Evolutionary conservation across 2,329 filamentous ascomycete genomes (phyloP), one percentile per base, ranked within the genome.

Genomic region (Trichoderma arundinaceum): DNA sequence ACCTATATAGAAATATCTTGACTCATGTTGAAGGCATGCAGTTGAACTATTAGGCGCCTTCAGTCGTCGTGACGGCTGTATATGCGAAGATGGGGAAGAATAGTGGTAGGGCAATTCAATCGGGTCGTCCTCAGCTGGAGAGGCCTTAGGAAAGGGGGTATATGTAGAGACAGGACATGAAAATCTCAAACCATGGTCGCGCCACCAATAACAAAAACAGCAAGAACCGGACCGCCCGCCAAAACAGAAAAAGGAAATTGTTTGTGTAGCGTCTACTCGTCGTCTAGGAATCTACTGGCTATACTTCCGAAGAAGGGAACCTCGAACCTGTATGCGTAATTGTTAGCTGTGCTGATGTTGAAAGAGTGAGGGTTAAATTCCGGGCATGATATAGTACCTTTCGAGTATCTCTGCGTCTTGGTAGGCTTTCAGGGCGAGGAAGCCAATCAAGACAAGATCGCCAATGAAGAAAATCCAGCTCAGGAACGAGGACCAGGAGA

Each of bases 221-320:
- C 43, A n/a, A 51, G 28, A 63, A 22, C 22, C 38, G 28, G 32
- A 33, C 46, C 10, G 19, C 0, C 57, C 39, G 46, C 48, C 39
- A 19, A 41, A 35, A 33, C 15, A 59, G 28, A n/a, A n/a, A 28
- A 38, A 28, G 7, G 9, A 51, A 43, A 28, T 10, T 9, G 19
- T 17, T 22, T 22, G 17, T 4, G 38, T 7, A 15, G 33, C 35
- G 32, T 51, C 68, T 73, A 80, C 69, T 97, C 95, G 74, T 97
- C 92, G 73, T 97, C 94, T 65, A 98, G 84, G 74, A 97, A 94
- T 32, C 90, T 90, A 78, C 90, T 96, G 49, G 95, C 95, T 71
- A 97, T 81, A 48, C 84, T 84, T 4, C 95, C 95, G 73, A 98
- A 90, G 73, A 96, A 88, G 0, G 94, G 94, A 2, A 97, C 84